phyloP scores from a whole-genome alignment of 2,329 filamentous ascomycete species.

The Aspergillus pseudoterreus region DNA sequence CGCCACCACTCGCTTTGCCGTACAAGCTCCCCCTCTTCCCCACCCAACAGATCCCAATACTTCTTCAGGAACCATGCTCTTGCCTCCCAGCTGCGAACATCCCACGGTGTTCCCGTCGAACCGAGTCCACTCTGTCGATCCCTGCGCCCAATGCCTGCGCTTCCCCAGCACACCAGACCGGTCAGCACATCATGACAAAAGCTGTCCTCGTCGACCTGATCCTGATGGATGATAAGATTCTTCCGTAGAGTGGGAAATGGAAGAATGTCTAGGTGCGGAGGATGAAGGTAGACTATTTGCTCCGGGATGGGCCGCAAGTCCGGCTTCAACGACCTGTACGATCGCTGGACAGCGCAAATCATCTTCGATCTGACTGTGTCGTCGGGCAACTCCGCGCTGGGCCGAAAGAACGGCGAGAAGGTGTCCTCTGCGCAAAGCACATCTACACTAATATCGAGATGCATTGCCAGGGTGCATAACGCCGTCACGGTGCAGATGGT shows the following conservation, averaged over 20 bases:
- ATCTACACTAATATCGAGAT: constrained; percentile 22
- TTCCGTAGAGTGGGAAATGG: constrained; percentile 17
- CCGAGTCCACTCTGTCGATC: constrained; percentile 13
- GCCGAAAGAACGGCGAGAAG: constrained; percentile 26
- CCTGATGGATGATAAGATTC: constrained; percentile 12
- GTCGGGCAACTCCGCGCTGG: not conserved
- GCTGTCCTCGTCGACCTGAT: constrained; percentile 16
- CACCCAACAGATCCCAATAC: constrained; percentile 35
- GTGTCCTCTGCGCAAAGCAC: constrained; percentile 21
- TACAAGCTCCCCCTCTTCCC: constrained; percentile 35
- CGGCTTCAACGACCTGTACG: constrained; percentile 17
- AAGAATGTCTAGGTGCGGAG: constrained; percentile 17
- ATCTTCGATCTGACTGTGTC: constrained; percentile 6
- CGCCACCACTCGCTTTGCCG: constrained; percentile 22
- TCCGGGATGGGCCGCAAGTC: constrained; percentile 17
- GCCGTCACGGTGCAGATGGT: constrained; percentile 23
- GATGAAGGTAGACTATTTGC: constrained; percentile 18
- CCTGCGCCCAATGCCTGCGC: constrained; percentile 10
- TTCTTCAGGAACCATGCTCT: constrained; percentile 45
- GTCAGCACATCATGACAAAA: constrained; percentile 14
- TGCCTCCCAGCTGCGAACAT: constrained; percentile 45
- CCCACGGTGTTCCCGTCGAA: constrained; percentile 42
- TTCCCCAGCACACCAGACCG: constrained; percentile 18
- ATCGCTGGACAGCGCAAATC: constrained; percentile 10
- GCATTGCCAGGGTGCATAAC: constrained; percentile 12